A percentile compares a stretch with the other conserved stretches of the same genome.
These are phyloP conservation scores for Russula vinacea DNA, from an alignment of 768 basidiomycete genomes.

Conservation along the genomic window DNA sequence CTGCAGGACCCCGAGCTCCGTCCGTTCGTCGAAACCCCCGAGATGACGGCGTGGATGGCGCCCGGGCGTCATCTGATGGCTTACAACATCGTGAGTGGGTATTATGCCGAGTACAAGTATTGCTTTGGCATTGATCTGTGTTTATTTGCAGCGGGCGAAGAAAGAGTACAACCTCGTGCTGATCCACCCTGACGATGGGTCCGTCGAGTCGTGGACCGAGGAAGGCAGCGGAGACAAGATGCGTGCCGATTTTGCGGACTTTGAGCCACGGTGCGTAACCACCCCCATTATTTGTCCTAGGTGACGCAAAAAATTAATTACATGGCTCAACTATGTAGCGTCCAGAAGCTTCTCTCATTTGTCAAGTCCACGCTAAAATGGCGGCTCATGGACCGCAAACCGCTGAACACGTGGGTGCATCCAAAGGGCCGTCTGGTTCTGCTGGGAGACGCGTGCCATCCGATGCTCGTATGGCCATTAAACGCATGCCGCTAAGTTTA, in stretches of 20 bases:
- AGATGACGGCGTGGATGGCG: slow-evolving; percentile 61
- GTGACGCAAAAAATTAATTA: background rate
- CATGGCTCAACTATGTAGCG: slow-evolving; percentile 24
- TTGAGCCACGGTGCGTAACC: slow-evolving; percentile 40
- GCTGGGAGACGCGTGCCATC: slow-evolving; percentile 45
- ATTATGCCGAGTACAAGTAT: background rate
- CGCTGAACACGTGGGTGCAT: slow-evolving; percentile 43
- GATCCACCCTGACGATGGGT: slow-evolving; percentile 41
- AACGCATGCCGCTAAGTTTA: background rate
- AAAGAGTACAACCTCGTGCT: slow-evolving; percentile 41
- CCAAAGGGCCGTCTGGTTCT: slow-evolving; percentile 37
- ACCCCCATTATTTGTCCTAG: background rate
- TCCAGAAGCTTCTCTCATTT: slow-evolving; percentile 39
- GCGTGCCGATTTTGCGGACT: slow-evolving; percentile 43
- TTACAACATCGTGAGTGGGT: slow-evolving; percentile 42
- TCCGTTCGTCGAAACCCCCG: slow-evolving; percentile 47
- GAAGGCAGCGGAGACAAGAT: slow-evolving; percentile 45
- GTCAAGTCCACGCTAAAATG: slow-evolving; percentile 43
- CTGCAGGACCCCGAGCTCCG: slow-evolving; percentile 51
- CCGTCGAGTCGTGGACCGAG: slow-evolving; percentile 44
- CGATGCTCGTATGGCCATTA: slow-evolving; percentile 40
- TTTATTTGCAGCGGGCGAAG: slow-evolving; percentile 35
- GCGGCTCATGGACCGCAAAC: slow-evolving; percentile 44
- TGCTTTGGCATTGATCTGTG: background rate
- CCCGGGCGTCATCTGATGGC: slow-evolving; percentile 47